These are phyloP conservation scores for Scenedesmus sp. DNA, from an alignment of 163 green algal species.

Conservation along the genomic window DNA sequence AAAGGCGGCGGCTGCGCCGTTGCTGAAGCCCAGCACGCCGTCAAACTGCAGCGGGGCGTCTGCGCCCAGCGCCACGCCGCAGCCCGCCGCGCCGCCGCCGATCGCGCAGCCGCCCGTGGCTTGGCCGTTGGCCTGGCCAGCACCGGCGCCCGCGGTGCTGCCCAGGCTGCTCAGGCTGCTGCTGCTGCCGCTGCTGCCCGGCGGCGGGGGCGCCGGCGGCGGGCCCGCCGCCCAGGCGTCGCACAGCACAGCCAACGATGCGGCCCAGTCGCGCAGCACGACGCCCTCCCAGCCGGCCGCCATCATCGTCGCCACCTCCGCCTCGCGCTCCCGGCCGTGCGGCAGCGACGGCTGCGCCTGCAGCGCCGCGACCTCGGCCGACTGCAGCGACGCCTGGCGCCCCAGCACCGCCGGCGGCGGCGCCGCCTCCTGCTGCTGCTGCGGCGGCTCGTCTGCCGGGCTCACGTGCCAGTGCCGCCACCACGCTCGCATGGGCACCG, in stretches of 20 bases:
- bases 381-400: too few species aligned
- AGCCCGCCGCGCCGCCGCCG: too few species aligned
- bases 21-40: constrained; percentile 64
- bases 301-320: constrained; percentile 23
- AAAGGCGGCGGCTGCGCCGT: constrained; percentile 61
- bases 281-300: constrained; percentile 44
- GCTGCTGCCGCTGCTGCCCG: constrained; percentile 19
- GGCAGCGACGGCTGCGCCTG: background rate
- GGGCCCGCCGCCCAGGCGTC: constrained; percentile 32
- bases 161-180: background rate
- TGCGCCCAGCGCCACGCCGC: too few species aligned
- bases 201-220: background rate
- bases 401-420: too few species aligned
- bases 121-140: background rate
- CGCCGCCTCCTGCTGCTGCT: background rate
- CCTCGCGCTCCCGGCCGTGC: background rate
- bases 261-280: constrained; percentile 51
- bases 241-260: constrained; percentile 40
- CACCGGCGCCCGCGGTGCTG: constrained; percentile 9
- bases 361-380: too few species aligned
- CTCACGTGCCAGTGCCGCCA: constrained; percentile 56
- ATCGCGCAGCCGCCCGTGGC: too few species aligned
- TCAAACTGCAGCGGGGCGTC: constrained; percentile 42
- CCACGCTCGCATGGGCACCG: constrained; percentile 59
- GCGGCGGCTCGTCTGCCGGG: background rate